phyloP scores from a whole-genome alignment of 108 stramenopile genomes.

The Conticribra guillardii region DNA sequence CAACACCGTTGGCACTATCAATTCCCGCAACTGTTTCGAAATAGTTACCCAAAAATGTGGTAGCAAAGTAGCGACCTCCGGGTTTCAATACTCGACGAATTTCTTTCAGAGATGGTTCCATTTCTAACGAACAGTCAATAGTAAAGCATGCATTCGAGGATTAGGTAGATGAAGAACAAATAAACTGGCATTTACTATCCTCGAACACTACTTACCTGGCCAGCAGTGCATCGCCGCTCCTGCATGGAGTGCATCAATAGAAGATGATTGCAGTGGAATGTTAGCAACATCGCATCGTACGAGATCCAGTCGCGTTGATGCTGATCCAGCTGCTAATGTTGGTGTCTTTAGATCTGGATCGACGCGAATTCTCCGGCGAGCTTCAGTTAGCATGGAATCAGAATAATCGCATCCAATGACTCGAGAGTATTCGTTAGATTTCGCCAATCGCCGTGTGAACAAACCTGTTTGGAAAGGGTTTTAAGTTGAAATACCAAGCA shows the following conservation, averaged over 20 bases:
- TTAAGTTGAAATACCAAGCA: background rate
- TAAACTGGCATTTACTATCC: no score
- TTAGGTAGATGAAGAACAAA: no score
- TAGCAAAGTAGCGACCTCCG: conserved; percentile 93
- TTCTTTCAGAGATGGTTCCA: conserved; percentile 78
- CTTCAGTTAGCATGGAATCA: conserved; percentile 90
- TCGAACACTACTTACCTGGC: no score
- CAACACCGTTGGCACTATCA: conserved; percentile 22
- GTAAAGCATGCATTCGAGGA: no score
- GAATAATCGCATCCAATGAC: conserved; percentile 95
- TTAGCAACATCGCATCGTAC: conserved; percentile 89
- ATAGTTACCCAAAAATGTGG: conserved; percentile 87
- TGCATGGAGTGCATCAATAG: conserved; percentile 88
- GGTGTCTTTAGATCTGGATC: conserved; percentile 42
- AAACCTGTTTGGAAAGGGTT: conserved; percentile 48
- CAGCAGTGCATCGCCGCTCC: conserved; percentile 99
- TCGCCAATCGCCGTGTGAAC: conserved; percentile 88
- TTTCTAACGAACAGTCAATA: no score
- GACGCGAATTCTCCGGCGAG: conserved; percentile 71
- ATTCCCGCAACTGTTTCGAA: conserved; percentile 57
- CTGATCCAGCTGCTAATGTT: conserved; percentile 18
- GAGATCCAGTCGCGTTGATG: conserved; percentile 71
- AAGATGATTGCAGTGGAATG: conserved; percentile 78
- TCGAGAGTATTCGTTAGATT: conserved; percentile 68
- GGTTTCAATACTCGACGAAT: conserved; percentile 91